Base-by-base conservation (phyloP, 2,329 filamentous ascomycete genomes). In the Colletotrichum tofieldiae region DNA sequence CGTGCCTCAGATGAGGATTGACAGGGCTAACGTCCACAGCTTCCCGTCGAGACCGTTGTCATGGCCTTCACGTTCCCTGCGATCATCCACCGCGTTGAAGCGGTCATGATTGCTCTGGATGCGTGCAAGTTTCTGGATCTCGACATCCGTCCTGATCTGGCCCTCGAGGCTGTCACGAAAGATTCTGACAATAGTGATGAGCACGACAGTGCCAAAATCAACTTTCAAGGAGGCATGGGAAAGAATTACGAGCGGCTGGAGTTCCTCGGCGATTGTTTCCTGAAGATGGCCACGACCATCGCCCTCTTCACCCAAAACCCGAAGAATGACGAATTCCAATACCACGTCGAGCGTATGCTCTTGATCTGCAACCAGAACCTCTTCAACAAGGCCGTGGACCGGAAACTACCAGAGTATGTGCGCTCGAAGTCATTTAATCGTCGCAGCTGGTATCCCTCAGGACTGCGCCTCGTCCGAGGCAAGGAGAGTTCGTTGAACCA, bases 261-360 rank as follows among this genome's bases (percentile, higher is more conserved):
- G 78, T 97, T 98, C 72, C 87, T 98, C 2, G 96, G 96, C 0
- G 96, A 99, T 80, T 93, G 93, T 43, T 98, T 98, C 77, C 86
- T 99, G 71, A 99, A 99, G 82, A 96, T 98, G 92, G 94, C 94
- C 14, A 98, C 96, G 0, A 96, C 95, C 0, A 95, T 99, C 65
- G 92, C 95, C 0, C 86, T 97, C 0, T 98, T 93, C 79, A 92
- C 93, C 0, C 87, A 91, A 37, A 91, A 93, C 26, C 94, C 94
- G 0, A 89, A 93, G 59, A 90, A 93, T 73, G 91, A 94, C 75
- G 96, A 99, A 78, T 97, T 92, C 60, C 91, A 94, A 67, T 96
- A 94, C 76, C 96, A 99, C 78, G 93, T 97, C 9, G 92, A 94
- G 76, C 92, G 96, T 20, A 98, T 98, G 96, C 79, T 93, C 26